A percentile compares a stretch with the other conserved stretches of the same genome.
These are phyloP conservation scores for Apodospora peruviana DNA, from an alignment of 495 filamentous ascomycete genomes.

Conservation along the genomic window DNA sequence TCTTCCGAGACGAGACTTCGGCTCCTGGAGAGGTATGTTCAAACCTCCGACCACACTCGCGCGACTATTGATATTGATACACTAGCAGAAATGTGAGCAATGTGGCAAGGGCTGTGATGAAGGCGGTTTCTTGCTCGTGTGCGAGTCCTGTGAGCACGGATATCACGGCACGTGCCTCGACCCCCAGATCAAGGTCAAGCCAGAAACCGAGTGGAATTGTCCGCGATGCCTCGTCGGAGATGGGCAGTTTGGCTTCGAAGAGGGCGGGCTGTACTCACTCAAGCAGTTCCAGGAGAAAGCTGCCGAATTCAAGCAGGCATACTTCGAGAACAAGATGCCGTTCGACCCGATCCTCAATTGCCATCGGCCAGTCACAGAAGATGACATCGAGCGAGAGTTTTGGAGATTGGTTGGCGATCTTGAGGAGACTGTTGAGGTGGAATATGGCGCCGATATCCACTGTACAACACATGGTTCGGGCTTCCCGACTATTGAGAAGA, in stretches of 20 bases:
- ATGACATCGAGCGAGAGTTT: constrained; percentile 95
- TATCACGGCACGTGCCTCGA: constrained; percentile 90
- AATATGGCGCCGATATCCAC: constrained; percentile 98
- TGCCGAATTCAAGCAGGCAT: constrained; percentile 84
- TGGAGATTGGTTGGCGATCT: constrained; percentile 90
- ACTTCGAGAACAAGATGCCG: constrained; percentile 88
- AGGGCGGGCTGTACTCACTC: constrained; percentile 92
- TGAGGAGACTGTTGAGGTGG: constrained; percentile 93
- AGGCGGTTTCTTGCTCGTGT: constrained; percentile 60
- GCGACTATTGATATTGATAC: constrained; percentile 16
- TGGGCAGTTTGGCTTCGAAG: constrained; percentile 95
- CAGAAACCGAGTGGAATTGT: constrained; percentile 94
- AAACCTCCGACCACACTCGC: background rate
- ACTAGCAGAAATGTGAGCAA: constrained; percentile 69
- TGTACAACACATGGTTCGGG: constrained; percentile 97
- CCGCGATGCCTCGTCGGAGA: constrained; percentile 93
- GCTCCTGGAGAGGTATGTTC: constrained; percentile 68
- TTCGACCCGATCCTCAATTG: constrained; percentile 80
- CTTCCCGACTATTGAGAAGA: constrained; percentile 91
- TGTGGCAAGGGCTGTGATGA: constrained; percentile 77
- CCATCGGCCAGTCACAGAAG: constrained; percentile 76
- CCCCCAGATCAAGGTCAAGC: constrained; percentile 69
- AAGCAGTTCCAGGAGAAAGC: constrained; percentile 97
- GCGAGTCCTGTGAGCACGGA: constrained; percentile 85
- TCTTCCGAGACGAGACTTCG: constrained; percentile 59